Base-by-base conservation (phyloP, 345 rosid species). In the Gossypium herbaceum region DNA sequence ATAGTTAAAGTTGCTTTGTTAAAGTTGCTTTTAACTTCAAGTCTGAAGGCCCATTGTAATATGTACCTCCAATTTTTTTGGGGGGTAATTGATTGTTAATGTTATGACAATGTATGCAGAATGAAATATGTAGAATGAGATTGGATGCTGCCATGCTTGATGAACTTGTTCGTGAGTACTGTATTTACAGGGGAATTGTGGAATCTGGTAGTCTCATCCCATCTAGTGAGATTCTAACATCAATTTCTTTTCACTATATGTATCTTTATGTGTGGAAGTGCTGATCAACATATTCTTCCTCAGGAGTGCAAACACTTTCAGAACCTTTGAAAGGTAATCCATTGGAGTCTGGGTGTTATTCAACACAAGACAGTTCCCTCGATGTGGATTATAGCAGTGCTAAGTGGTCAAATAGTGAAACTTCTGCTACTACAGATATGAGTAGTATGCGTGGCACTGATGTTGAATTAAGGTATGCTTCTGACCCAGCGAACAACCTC, bases 61-160 rank as follows among this genome's bases (percentile, higher is more conserved):
- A 41, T 44, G 52, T 41, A 25, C 50, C 48, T 44, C 15, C 51
- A 48, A 52, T 65, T 4, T 57, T 1, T 66, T 34, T 34, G 7
- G 24, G 20, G 24, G 59, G 52, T 58, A n/a, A 39, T 34, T 44
- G 50, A 61, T 63, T 25, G 6, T 62, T 74, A 9, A 17, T 39
- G 3, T 3, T 50, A 45, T 64, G 29, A 61, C 47, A 50, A 25
- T 25, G 24, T n/a, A 27, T 83, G 85, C 94, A 94, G 98, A 94
- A 94, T 86, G 98, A 94, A 80, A 76, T 94, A 73, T 94, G 95
- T 79, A 89, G 94, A 83, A 94, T 88, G 92, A 91, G 86, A 68
- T 79, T 92, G 77, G 88, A 92, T 81, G 85, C 88, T 76, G 80
- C 92, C 13, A 77, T 85, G 82, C 94, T 92, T 58, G 98, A 94